These are phyloP conservation scores for Colletotrichum gloeosporioides DNA, from an alignment of 2,329 filamentous ascomycete species.

Conservation along the genomic window DNA sequence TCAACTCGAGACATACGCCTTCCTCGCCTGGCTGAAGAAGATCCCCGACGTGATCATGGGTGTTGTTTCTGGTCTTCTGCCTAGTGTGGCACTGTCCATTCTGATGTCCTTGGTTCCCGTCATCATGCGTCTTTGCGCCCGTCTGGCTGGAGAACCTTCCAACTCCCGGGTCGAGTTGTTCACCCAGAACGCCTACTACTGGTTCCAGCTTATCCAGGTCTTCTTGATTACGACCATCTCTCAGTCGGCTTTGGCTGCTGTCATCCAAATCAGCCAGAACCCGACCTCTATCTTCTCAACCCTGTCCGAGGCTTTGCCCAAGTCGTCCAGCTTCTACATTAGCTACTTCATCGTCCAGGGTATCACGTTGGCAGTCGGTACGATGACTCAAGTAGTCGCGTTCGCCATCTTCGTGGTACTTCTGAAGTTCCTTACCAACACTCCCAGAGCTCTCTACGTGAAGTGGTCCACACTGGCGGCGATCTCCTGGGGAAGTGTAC, in stretches of 20 bases:
- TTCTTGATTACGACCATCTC: slow-evolving; percentile 87
- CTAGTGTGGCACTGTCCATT: slow-evolving; percentile 77
- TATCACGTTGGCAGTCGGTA: slow-evolving; percentile 74
- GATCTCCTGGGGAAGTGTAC: slow-evolving; percentile 78
- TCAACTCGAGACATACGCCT: slow-evolving; percentile 69
- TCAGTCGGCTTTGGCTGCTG: slow-evolving; percentile 77
- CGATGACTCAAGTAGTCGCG: slow-evolving; percentile 71
- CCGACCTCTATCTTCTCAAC: slow-evolving; percentile 67
- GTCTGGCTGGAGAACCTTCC: slow-evolving; percentile 80
- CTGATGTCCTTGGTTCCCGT: slow-evolving; percentile 88
- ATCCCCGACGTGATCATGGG: slow-evolving; percentile 77
- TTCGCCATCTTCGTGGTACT: slow-evolving; percentile 72
- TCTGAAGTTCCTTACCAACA: slow-evolving; percentile 75
- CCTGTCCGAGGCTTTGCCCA: slow-evolving; percentile 77
- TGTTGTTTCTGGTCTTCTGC: slow-evolving; percentile 84
- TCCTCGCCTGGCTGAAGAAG: slow-evolving; percentile 72
- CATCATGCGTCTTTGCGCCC: slow-evolving; percentile 79
- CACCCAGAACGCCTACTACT: slow-evolving; percentile 90
- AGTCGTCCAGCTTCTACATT: slow-evolving; percentile 91
- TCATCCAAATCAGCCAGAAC: slow-evolving; percentile 65
- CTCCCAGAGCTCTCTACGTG: slow-evolving; percentile 78
- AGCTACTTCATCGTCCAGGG: slow-evolving; percentile 81
- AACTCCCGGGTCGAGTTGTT: slow-evolving; percentile 82
- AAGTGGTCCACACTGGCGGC: slow-evolving; percentile 73
- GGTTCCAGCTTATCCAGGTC: slow-evolving; percentile 88